Evolutionary conservation across 305 asterid species (phyloP).

Genomic region (Fraxinus floribunda): DNA sequence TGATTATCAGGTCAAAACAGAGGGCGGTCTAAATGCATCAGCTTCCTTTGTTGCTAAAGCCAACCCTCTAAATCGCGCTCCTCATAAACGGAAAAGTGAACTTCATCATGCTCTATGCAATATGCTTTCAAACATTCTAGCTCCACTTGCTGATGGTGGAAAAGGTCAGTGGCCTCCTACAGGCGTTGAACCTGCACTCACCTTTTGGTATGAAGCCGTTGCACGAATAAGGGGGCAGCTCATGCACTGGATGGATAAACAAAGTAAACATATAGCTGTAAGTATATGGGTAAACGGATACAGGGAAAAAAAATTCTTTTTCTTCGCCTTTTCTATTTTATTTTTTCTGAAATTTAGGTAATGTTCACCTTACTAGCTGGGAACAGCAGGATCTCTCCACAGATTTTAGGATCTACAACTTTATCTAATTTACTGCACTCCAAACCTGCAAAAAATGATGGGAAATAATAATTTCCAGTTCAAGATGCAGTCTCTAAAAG

Average conservation of each 20-base stretch:
- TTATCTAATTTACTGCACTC: constrained; percentile 17
- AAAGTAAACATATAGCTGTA: constrained; percentile 96
- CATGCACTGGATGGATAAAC: constrained; percentile 97
- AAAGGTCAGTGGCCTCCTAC: constrained; percentile 98
- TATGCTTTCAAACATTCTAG: constrained; percentile 98
- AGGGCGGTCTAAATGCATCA: constrained; percentile 97
- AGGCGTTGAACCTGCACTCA: constrained; percentile 92
- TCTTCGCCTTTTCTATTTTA: constrained; percentile 5
- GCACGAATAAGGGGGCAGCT: constrained; percentile 91
- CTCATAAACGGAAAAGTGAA: constrained; percentile 97
- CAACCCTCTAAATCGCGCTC: constrained; percentile 92
- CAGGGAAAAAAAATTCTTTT: background rate
- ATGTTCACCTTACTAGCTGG: constrained; percentile 13
- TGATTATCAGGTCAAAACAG: constrained; percentile 87
- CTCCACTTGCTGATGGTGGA: constrained; percentile 96
- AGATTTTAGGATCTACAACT: constrained; percentile 6
- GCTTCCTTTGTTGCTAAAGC: constrained; percentile 99
- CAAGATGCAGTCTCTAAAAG: constrained; percentile 8
- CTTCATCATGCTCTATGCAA: constrained; percentile 97
- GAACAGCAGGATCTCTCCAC: constrained; percentile 4
- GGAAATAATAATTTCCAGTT: constrained; percentile 22
- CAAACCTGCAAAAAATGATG: constrained; percentile 19
- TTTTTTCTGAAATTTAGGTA: constrained; percentile 17
- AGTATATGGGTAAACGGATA: constrained; percentile 38
- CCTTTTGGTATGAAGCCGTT: constrained; percentile 98